phyloP scores from a whole-genome alignment of 495 filamentous ascomycete species.

The Penicillium paradoxum region DNA sequence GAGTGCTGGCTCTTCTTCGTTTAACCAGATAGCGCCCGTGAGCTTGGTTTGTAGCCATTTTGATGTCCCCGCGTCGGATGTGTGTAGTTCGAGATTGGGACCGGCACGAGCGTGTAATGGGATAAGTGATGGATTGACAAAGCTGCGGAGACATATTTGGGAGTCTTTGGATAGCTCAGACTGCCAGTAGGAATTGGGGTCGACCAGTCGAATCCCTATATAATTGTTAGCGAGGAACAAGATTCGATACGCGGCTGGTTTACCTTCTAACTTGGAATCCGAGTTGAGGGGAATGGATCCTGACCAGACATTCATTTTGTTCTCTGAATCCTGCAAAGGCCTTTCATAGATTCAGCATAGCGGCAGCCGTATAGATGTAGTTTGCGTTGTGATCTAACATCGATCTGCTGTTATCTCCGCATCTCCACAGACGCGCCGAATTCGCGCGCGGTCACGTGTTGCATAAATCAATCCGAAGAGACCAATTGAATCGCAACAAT shows the following conservation, averaged over 20 bases:
- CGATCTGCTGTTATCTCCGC: constrained; percentile 6
- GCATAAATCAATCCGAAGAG: neutral
- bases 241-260: constrained; percentile 5
- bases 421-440: constrained; percentile 8
- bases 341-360: neutral
- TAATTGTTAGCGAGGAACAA: constrained; percentile 12
- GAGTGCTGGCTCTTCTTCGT: constrained; percentile 29
- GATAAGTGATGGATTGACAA: constrained; percentile 44
- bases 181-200: constrained; percentile 36
- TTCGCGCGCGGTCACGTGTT: constrained; percentile 15
- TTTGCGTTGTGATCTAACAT: neutral
- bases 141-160: constrained; percentile 36
- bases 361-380: neutral
- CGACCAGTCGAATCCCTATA: constrained; percentile 36
- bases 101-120: constrained; percentile 48
- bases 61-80: constrained; percentile 29
- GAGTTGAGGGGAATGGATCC: constrained; percentile 29
- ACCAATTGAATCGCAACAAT: neutral
- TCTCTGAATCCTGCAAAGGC: neutral
- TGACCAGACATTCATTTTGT: constrained; percentile 40
- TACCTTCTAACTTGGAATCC: constrained; percentile 36
- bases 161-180: constrained; percentile 35
- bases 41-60: constrained; percentile 42
- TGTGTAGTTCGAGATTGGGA: constrained; percentile 46
- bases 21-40: constrained; percentile 31